Percentiles rank a stretch among this genome's conserved stretches.
phyloP scores from a whole-genome alignment of 495 filamentous ascomycete species.

The Daldinia loculata region DNA sequence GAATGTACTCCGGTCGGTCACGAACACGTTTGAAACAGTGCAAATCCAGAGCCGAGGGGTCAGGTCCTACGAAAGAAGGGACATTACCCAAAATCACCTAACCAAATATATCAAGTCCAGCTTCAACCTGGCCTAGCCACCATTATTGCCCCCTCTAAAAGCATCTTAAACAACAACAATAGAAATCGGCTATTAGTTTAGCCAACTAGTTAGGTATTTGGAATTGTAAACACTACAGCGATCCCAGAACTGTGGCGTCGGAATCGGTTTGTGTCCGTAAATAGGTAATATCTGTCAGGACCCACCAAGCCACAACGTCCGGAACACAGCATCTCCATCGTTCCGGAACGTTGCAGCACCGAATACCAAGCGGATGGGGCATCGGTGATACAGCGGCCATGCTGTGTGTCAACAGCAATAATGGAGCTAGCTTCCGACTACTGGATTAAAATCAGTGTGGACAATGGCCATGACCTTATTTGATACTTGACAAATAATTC shows the following conservation, averaged over 20 bases:
- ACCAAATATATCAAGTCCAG: background rate
- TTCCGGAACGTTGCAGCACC: conserved; percentile 40
- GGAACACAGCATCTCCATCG: conserved; percentile 33
- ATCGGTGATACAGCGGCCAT: conserved; percentile 34
- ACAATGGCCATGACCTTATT: background rate
- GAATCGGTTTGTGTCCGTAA: conserved; percentile 24
- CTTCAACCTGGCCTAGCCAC: background rate
- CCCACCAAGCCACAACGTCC: conserved; percentile 33
- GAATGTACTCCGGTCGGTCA: conserved; percentile 11
- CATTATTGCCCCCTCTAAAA: background rate
- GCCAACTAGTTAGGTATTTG: background rate
- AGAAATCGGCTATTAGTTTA: conserved; percentile 1
- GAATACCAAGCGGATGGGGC: conserved; percentile 37
- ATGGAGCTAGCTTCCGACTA: conserved; percentile 19
- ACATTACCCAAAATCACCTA: background rate
- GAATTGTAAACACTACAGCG: background rate
- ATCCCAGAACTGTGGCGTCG: conserved; percentile 30
- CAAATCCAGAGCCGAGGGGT: conserved; percentile 26
- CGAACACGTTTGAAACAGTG: conserved; percentile 17
- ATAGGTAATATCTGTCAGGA: conserved; percentile 22
- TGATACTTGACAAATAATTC: background rate
- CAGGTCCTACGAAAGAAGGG: background rate
- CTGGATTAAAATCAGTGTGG: background rate
- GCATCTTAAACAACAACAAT: background rate
- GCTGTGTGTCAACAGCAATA: conserved; percentile 29